Base-by-base conservation (phyloP, 352 stramenopile genomes). In the Phytophthora macrochlamydospora region DNA sequence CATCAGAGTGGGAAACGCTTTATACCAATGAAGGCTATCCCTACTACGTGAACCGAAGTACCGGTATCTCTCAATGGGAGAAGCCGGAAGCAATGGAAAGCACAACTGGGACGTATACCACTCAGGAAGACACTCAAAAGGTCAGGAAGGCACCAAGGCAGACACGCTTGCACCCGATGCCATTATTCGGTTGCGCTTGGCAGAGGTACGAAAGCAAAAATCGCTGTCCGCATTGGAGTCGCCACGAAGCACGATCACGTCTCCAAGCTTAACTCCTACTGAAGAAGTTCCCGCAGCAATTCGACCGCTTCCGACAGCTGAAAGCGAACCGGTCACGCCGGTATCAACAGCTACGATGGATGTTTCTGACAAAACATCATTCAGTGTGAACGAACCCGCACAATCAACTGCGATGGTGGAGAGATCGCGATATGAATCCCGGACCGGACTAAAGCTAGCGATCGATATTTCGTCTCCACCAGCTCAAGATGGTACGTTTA, bases 31-130 rank as follows among this genome's bases (percentile, higher is more conserved):
- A 95, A 46, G 87, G 87, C 4, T 91, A 95, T 48, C 69, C 78
- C 13, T 95, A 93, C 66, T 95, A 92, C 51, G 82, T 94, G 13
- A 88, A 93, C 67, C 73, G 71, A 63, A 51, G 51, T 32, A 92
- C 85, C 2, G 84, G 85, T 18, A 61, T 80, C 30, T 95, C 87
- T 1, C 87, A 93, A 56, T 95, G 85, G 87, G 87, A 93, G 48
- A 82, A 80, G n/a, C 85, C 87, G 35, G 2, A 9, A 0, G 9
- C 37, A 8, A 52, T 73, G 46, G 59, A 67, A 40, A 35, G 32
- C 42, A 30, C n/a, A 24, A 45, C n/a, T 42, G 30, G 24, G 33
- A 12, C 9, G 46, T 59, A 42, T 9, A 18, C 18, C 4, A 9
- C 42, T 37, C 56, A 58, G 49, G 32, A 67, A 56, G 31, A 67